Evolutionary conservation across 805 yeast species (phyloP), one percentile per base, ranked within the genome.

Genomic region (Spathaspora boniae): DNA sequence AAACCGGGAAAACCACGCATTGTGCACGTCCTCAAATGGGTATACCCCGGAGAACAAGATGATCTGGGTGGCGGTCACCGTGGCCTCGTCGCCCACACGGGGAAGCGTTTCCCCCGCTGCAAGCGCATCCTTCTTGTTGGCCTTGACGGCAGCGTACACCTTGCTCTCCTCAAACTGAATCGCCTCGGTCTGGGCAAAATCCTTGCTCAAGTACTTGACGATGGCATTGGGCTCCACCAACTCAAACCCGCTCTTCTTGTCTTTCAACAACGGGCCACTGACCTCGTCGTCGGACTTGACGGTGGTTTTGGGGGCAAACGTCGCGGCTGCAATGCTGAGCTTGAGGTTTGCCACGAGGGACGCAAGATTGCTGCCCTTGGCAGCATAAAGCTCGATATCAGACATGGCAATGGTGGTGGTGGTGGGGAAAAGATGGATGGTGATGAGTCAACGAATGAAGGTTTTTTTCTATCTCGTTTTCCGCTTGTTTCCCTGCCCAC

Each of bases 211-310:
- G 49, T 77, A 83, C 54, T 79, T 78, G 42, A 82, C 80, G 34
- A 82, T 78, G 15, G 93, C 79, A 51, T 82, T 80, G 15, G 86
- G 68, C 55, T 82, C 86, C 38, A 68, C 59, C 42, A 83, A 65
- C 46, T 71, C 74, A 35, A 77, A 71, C 2, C 59, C 57, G 16
- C 53, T 29, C 5, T 58, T 56, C 25, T 66, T 54, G 41, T 67
- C 66, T 5, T 55, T 37, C 42, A 71, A 60, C 16, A 37, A 46
- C 31, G 59, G 45, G 4, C 45, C 43, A 28, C 53, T 41, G 23
- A 46, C 61, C 35, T 53, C 48, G 15, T 55, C 60, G 17, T 53
- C 46, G 31, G 45, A 35, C 18, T 42, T 48, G 11, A 56, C 42
- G 38, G 54, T 48, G 12, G 57, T 37, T 9, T 51, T 28, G 3